phyloP scores from a whole-genome alignment of 1,284 basidiomycete species.

The Filobasidium uniguttulatum region DNA sequence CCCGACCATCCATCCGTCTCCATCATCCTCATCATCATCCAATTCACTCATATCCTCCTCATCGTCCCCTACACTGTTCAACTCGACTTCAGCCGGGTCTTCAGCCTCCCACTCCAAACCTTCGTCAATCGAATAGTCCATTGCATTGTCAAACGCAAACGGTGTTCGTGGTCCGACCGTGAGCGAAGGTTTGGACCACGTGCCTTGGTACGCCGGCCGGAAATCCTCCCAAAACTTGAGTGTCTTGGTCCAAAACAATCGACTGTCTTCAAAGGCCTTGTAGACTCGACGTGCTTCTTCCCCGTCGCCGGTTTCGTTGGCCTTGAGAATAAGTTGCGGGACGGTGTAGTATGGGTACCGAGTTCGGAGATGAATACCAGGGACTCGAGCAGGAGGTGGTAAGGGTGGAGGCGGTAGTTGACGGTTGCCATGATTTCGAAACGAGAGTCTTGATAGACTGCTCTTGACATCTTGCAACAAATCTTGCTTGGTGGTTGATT shows the following conservation, averaged over 20 bases:
- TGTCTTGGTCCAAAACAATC: conserved; percentile 32
- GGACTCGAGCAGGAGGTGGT: conserved; percentile 9
- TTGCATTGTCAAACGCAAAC: conserved; percentile 32
- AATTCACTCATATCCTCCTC: conserved; percentile 28
- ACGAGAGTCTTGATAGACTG: neutral
- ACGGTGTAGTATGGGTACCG: conserved; percentile 24
- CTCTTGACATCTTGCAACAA: conserved; percentile 14
- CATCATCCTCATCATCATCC: conserved; percentile 27
- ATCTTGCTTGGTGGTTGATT: conserved; percentile 3
- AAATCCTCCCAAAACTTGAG: conserved; percentile 33
- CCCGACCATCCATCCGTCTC: conserved; percentile 27
- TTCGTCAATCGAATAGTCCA: conserved; percentile 37
- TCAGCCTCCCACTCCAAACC: conserved; percentile 37
- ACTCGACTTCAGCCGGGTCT: conserved; percentile 23
- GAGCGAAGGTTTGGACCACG: conserved; percentile 31
- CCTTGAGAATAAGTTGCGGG: conserved; percentile 20
- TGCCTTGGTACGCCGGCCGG: conserved; percentile 34
- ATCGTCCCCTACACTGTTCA: conserved; percentile 15
- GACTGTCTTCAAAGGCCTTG: conserved; percentile 22
- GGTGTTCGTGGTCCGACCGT: conserved; percentile 35
- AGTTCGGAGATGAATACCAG: conserved; percentile 21
- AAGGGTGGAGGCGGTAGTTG: neutral
- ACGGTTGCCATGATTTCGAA: neutral
- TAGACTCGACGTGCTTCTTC: conserved; percentile 31
- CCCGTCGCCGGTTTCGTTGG: conserved; percentile 18